Evolutionary conservation across 352 stramenopile genomes (phyloP), one percentile per base, ranked within the genome.

Genomic region (Phytopythium aichiense): DNA sequence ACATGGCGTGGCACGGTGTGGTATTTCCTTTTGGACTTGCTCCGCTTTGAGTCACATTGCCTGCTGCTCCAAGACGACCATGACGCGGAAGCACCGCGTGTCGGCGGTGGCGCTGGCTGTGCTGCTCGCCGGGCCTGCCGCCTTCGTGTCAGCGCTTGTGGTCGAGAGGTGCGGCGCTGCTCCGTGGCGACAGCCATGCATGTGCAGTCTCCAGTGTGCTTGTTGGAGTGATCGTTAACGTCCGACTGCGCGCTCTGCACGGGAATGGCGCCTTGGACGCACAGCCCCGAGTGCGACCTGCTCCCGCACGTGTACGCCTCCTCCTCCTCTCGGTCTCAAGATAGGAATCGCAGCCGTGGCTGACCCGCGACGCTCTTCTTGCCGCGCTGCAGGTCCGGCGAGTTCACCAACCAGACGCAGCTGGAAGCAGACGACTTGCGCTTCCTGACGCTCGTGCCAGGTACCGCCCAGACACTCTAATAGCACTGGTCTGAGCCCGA

Each of bases 261-360:
- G 20, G 20, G 22, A 49, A 23, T 25, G 42, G 20, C 22, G 22
- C 22, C 7, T 6, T 31, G 25, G n/a, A 28, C 45, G 37, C 46
- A 11, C 65, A 91, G 83, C 28, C 80, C 83, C 11, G 64, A 69
- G 53, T 87, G 77, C 63, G 58, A 68, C 23, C 62, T 82, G 50
- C 68, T 89, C 71, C 89, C 81, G 7, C 83, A 91, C 66, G 81
- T 92, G 77, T 89, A 81, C 66, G 79, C 74, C 15, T 15, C 7
- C 15, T 15, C 7, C 35, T 40, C 35, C 35, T 11, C 35, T 7
- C 2, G 35, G 35, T 7, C 33, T 40, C 35, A 40, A 15, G 35
- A 40, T 4, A 8, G 8, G 35, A 40, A 5, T 31, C 28, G 28
- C 28, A 31, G 35, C 35, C 12, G 35, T 15, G 12, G 7, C 35